Conservation (phyloP, 768 basidiomycete genomes). For the Mycena leptocephala region DNA sequence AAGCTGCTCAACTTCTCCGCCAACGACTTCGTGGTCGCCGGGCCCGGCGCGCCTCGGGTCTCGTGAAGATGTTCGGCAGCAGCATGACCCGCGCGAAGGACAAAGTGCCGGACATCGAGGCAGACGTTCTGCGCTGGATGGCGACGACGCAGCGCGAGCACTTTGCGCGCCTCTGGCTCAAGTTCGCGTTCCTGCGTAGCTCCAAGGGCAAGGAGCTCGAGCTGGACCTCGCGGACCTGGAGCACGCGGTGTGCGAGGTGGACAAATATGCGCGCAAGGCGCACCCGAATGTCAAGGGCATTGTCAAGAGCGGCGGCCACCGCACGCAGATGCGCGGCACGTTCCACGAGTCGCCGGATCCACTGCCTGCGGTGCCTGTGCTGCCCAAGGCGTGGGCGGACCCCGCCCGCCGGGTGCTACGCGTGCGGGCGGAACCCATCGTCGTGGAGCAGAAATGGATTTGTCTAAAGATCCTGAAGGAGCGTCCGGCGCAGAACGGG, state of each 20-base stretch:
- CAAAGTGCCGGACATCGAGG: slow-evolving; percentile 58
- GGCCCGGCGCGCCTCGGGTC: slow-evolving; percentile 78
- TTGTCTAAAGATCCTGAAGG: slow-evolving; percentile 53
- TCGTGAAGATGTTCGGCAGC: slow-evolving; percentile 77
- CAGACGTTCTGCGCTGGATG: slow-evolving; percentile 77
- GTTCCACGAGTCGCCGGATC: slow-evolving; percentile 51
- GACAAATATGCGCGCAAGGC: slow-evolving; percentile 82
- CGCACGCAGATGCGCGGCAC: slow-evolving; percentile 56
- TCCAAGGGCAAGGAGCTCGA: slow-evolving; percentile 52
- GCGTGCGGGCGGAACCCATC: slow-evolving; percentile 58
- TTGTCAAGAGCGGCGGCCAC: slow-evolving; percentile 54
- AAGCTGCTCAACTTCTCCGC: slow-evolving; percentile 73
- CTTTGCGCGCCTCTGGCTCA: slow-evolving; percentile 72
- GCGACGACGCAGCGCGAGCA: slow-evolving; percentile 72
- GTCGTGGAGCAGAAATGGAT: slow-evolving; percentile 63
- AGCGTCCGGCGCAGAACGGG: slow-evolving; percentile 50
- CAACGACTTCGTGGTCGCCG: slow-evolving; percentile 80
- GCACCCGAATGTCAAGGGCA: slow-evolving; percentile 64
- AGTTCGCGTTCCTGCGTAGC: slow-evolving; percentile 68
- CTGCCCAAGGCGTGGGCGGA: slow-evolving; percentile 74
- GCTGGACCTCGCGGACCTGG: slow-evolving; percentile 80
- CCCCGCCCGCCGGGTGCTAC: slow-evolving; percentile 56
- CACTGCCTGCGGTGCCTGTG: slow-evolving; percentile 45
- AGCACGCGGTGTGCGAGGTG: slow-evolving; percentile 86
- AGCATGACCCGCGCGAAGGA: slow-evolving; percentile 51